A percentile compares a stretch with the other conserved stretches of the same genome.
Evolutionary conservation across 768 basidiomycete species (phyloP).

Genomic region (Collybia sordida): DNA sequence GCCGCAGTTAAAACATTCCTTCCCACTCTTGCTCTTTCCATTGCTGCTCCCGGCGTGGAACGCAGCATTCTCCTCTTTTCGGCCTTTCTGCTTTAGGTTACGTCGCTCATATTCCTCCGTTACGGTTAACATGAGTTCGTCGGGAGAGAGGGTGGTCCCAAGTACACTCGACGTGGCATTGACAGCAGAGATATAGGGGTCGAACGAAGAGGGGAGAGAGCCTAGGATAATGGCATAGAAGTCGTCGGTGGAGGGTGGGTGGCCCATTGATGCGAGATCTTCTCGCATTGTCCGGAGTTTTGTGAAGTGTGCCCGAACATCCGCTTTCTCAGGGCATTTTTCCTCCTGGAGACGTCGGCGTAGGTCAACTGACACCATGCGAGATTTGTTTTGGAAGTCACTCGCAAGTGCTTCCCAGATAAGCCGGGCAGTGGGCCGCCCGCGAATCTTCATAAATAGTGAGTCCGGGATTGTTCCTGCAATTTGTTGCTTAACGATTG

Average conservation of each 20-base stretch:
- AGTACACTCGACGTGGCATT: slow-evolving; percentile 20
- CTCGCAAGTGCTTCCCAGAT: too few species aligned
- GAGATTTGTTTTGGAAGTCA: slow-evolving; percentile 9
- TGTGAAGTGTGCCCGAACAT: slow-evolving; percentile 29
- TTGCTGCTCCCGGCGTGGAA: slow-evolving; percentile 14
- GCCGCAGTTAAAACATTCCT: slow-evolving; percentile 28
- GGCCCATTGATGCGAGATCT: slow-evolving; percentile 32
- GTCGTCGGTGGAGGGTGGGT: slow-evolving; percentile 26
- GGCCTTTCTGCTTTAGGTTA: slow-evolving; percentile 12
- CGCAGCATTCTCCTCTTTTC: slow-evolving; percentile 24
- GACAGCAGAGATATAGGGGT: slow-evolving; percentile 28
- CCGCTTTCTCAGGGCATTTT: slow-evolving; percentile 26
- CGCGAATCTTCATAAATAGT: too few species aligned
- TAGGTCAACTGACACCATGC: slow-evolving; percentile 27
- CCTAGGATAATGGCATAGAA: slow-evolving; percentile 30
- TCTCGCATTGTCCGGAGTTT: slow-evolving; percentile 27
- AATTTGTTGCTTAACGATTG: too few species aligned
- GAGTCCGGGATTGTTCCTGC: too few species aligned
- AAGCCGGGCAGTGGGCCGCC: too few species aligned
- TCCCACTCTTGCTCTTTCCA: slow-evolving; percentile 10
- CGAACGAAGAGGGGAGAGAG: slow-evolving; percentile 35
- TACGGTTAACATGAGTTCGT: slow-evolving; percentile 19
- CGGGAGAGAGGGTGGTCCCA: slow-evolving; percentile 17
- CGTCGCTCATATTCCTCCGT: slow-evolving; percentile 26
- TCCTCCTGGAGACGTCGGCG: slow-evolving; percentile 20